Conservation (phyloP, 805 yeast genomes). For the Sungouiozyma ichnusensis region DNA sequence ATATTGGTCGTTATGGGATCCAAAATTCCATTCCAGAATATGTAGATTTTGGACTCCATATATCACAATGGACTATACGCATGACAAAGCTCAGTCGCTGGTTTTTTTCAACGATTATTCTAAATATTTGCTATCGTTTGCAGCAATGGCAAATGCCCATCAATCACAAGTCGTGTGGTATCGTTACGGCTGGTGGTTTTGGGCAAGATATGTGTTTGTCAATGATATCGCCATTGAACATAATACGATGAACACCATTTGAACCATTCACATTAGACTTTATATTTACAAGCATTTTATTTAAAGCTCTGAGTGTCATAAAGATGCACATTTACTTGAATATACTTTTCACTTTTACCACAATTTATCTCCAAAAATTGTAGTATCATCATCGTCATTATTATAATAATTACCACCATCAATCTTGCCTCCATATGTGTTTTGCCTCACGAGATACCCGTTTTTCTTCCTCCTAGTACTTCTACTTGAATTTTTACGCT, state of each 20-base stretch:
- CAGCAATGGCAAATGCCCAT: conserved; percentile 78
- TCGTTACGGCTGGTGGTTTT: conserved; percentile 74
- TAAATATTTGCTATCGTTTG: conserved; percentile 31
- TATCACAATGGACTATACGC: background rate
- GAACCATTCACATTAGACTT: conserved; percentile 4
- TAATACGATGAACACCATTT: no score
- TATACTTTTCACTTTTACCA: conserved; percentile 13
- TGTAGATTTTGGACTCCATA: background rate
- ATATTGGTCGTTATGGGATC: background rate
- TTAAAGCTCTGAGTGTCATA: background rate
- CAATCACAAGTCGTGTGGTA: conserved; percentile 92
- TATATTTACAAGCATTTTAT: conserved; percentile 4
- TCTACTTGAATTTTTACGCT: conserved; percentile 1
- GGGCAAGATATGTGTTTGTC: conserved; percentile 66
- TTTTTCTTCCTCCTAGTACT: no score
- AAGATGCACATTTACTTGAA: background rate
- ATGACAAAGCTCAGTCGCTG: conserved; percentile 9
- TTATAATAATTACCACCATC: no score
- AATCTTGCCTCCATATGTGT: conserved; percentile 5
- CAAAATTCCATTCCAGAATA: background rate
- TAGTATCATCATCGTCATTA: conserved; percentile 20
- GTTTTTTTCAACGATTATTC: conserved; percentile 23
- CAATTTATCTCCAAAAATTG: conserved; percentile 21
- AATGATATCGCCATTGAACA: conserved; percentile 44
- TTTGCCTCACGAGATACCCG: no score